Evolutionary conservation across 2,329 filamentous ascomycete genomes (phyloP), one percentile per base, ranked within the genome.

Genomic region (Cercospora berteroae): DNA sequence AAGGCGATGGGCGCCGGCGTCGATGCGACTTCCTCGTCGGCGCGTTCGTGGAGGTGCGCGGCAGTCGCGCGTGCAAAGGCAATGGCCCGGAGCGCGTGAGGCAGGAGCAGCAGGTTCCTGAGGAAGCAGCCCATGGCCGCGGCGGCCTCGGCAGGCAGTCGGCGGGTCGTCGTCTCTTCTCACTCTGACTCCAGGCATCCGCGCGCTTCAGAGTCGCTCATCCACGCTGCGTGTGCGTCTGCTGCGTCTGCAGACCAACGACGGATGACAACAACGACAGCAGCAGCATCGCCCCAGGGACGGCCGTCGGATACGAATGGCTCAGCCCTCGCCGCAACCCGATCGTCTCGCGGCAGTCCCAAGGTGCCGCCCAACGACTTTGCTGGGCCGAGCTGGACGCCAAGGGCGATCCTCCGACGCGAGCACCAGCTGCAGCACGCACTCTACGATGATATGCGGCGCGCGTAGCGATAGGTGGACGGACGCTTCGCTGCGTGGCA

Each of bases 1-100:
- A 78, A 67, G 20, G 69, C 70, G 16, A 79, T 69, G 4, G 77
- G 74, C 4, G 73, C 71, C 18, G 71, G 67, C n/a, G 70, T 60
- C 9, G 70, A 63, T 10, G 64, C 64, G 25, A 25, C 63, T 39
- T 68, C 65, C 36, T 58, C 67, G 31, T 67, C 66, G 25, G 64
- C 29, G 67, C 63, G 3, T 68, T 67, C 60, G 16, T 75, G 64
- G 16, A 39, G 58, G 56, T 44, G 39, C 39, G 60, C 20, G 31
- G 63, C 62, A 6, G 27, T 63, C 29, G 63, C 58, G 39, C 67
- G 52, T 60, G 63, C 65, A 25, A 70, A 58, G 23, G 63, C 65
- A 29, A 70, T 55, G 23, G 70, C 70, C 58, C 73, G 70, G 20
- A 75, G 60, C 23, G 73, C 67, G 67, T 36, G 68, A 33, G 74